phyloP scores from a whole-genome alignment of 768 basidiomycete species.

The Suillus cothurnatus region DNA sequence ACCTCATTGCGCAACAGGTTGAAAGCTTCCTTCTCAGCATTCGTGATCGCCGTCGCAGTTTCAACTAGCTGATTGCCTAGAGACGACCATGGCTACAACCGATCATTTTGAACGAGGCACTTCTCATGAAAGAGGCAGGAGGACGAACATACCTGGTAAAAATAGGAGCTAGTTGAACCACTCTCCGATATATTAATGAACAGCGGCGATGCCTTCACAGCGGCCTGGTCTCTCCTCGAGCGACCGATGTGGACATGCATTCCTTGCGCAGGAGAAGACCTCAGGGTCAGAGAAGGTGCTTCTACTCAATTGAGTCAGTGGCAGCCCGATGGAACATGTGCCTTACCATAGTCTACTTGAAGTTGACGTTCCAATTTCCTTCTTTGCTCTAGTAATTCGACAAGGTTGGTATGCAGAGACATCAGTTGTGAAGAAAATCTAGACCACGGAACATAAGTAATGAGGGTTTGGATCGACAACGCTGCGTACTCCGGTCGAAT shows the following conservation, averaged over 20 bases:
- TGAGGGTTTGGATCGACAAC: neutral
- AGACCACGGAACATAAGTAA: constrained; percentile 4
- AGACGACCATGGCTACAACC: constrained; percentile 66
- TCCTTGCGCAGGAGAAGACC: constrained; percentile 67
- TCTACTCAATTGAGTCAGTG: constrained; percentile 38
- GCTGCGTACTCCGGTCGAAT: constrained; percentile 64
- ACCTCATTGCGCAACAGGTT: constrained; percentile 70
- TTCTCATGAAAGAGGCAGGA: constrained; percentile 1
- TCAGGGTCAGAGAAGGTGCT: constrained; percentile 72
- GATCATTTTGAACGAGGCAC: neutral
- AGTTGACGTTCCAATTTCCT: constrained; percentile 56
- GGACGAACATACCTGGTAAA: constrained; percentile 51
- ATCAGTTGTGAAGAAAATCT: constrained; percentile 64
- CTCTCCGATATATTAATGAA: constrained; percentile 67
- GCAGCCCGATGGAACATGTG: neutral
- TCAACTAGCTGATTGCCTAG: constrained; percentile 72
- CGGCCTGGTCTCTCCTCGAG: constrained; percentile 60
- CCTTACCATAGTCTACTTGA: constrained; percentile 56
- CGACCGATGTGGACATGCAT: constrained; percentile 74
- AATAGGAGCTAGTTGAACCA: constrained; percentile 67
- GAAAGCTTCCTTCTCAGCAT: constrained; percentile 75
- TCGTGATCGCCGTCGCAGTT: constrained; percentile 50
- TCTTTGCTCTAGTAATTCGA: constrained; percentile 45
- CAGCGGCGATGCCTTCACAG: constrained; percentile 45
- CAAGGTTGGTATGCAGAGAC: constrained; percentile 50